These are phyloP conservation scores for Diutina mesorugosa DNA, from an alignment of 1,139 yeast genomes.

Conservation along the genomic window DNA sequence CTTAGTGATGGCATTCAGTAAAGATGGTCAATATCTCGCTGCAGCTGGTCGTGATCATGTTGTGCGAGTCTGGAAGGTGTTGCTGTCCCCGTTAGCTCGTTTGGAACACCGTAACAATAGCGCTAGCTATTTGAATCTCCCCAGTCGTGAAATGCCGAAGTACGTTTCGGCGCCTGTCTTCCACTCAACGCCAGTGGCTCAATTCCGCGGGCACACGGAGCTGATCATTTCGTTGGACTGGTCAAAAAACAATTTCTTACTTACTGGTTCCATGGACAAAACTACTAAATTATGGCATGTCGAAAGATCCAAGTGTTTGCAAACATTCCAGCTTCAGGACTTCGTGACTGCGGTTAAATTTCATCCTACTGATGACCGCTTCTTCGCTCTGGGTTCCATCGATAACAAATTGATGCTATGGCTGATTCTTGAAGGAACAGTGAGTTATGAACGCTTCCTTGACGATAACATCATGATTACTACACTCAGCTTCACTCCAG, in stretches of 20 bases:
- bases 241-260: slow-evolving; percentile 75
- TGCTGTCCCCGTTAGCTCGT: slow-evolving; percentile 55
- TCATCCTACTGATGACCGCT: slow-evolving; percentile 81
- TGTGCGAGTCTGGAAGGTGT: slow-evolving; percentile 69
- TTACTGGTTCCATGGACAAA: slow-evolving; percentile 78
- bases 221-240: slow-evolving; percentile 70
- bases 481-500: slow-evolving; percentile 58
- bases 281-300: slow-evolving; percentile 82
- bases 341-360: slow-evolving; percentile 75
- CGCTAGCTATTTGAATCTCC: slow-evolving; percentile 3
- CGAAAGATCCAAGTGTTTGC: slow-evolving; percentile 48
- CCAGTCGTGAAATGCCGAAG: slow-evolving; percentile 4
- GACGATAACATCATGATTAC: slow-evolving; percentile 55
- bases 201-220: slow-evolving; percentile 54
- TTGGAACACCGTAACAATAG: slow-evolving; percentile 22
- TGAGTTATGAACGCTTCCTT: slow-evolving; percentile 21
- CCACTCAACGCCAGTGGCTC: slow-evolving; percentile 50
- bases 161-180: slow-evolving; percentile 65
- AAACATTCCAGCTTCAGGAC: slow-evolving; percentile 61
- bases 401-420: slow-evolving; percentile 72
- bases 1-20: slow-evolving; percentile 62
- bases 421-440: slow-evolving; percentile 57
- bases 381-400: slow-evolving; percentile 72
- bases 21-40: slow-evolving; percentile 74
- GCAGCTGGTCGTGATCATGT: slow-evolving; percentile 68